A percentile compares a stretch with the other conserved stretches of the same genome.
Conservation (phyloP, 352 stramenopile species). For the Pythium myriotylum region DNA sequence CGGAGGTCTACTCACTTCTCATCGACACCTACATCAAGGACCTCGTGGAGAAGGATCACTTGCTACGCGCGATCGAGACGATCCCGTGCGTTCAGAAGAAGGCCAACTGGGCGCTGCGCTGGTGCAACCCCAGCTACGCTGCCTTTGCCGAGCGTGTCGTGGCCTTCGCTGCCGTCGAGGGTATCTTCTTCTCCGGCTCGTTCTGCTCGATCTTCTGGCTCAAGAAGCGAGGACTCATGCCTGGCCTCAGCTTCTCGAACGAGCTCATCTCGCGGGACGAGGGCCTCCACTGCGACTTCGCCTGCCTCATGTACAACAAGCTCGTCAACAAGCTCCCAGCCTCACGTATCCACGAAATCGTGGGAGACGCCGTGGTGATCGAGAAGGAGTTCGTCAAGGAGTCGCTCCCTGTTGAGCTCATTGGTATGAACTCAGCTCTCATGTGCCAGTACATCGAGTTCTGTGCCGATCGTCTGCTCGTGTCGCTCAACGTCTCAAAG, state of each 20-base stretch:
- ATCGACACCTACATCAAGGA: constrained; percentile 99
- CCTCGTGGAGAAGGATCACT: constrained; percentile 88
- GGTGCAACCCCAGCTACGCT: constrained; percentile 92
- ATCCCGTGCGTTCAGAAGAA: constrained; percentile 98
- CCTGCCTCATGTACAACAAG: constrained; percentile 98
- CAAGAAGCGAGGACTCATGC: constrained; percentile 99
- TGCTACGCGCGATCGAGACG: constrained; percentile 98
- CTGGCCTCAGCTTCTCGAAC: constrained; percentile 98
- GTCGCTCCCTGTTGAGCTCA: constrained; percentile 97
- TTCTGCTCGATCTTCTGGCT: constrained; percentile 99
- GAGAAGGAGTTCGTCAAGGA: constrained; percentile 98
- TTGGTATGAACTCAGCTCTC: constrained; percentile 98
- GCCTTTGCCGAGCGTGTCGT: constrained; percentile 97
- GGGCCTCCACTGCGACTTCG: constrained; percentile 99
- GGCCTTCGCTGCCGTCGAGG: constrained; percentile 97
- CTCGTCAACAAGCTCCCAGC: constrained; percentile 96
- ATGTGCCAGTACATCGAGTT: constrained; percentile 99
- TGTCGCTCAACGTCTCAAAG: constrained; percentile 91
- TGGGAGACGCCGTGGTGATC: constrained; percentile 95
- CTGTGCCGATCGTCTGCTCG: constrained; percentile 95
- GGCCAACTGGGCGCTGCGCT: constrained; percentile 96
- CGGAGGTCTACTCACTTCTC: constrained; percentile 99
- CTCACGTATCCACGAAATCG: constrained; percentile 93
- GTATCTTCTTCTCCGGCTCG: constrained; percentile 99
- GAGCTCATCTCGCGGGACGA: constrained; percentile 99